Evolutionary conservation across 176 grass and related monocot genomes (phyloP).

Genomic region (Triticum dicoccoides): DNA sequence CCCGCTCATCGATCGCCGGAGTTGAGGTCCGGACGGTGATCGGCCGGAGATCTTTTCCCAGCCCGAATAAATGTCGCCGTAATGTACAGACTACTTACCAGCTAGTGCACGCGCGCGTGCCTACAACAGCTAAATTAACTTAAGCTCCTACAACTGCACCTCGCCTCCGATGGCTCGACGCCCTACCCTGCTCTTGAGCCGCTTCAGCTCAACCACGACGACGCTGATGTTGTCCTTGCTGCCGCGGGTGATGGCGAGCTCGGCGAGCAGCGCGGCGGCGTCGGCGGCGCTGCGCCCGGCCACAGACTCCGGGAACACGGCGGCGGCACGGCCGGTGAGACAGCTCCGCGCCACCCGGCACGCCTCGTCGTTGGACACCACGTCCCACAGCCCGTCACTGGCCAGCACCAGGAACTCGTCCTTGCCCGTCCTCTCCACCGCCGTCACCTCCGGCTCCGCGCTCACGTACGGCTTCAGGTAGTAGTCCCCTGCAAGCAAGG

Average conservation of each 20-base stretch:
- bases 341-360: slow-evolving; percentile 52
- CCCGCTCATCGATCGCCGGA: neutral
- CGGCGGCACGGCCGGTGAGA: slow-evolving; percentile 39
- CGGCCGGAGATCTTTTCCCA: neutral
- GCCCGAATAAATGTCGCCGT: neutral
- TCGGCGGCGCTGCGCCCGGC: slow-evolving; percentile 31
- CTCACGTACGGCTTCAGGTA: slow-evolving; percentile 71
- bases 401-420: slow-evolving; percentile 79
- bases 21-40: neutral
- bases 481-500: slow-evolving; percentile 46
- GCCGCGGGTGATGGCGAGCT: slow-evolving; percentile 60
- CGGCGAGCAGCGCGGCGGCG: slow-evolving; percentile 51
- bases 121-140: neutral
- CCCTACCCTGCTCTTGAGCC: neutral
- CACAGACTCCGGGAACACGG: slow-evolving; percentile 34
- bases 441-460: slow-evolving; percentile 64
- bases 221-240: slow-evolving; percentile 84
- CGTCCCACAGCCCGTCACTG: slow-evolving; percentile 80
- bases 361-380: slow-evolving; percentile 62
- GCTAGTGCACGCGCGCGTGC: neutral
- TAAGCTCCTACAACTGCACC: neutral
- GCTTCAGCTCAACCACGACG: slow-evolving; percentile 58
- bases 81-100: neutral
- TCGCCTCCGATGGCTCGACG: neutral
- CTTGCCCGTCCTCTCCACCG: slow-evolving; percentile 34